Percentiles rank a stretch among this genome's conserved stretches.
phyloP scores from a whole-genome alignment of 2,329 filamentous ascomycete genomes.

The Setomelanomma holmii region DNA sequence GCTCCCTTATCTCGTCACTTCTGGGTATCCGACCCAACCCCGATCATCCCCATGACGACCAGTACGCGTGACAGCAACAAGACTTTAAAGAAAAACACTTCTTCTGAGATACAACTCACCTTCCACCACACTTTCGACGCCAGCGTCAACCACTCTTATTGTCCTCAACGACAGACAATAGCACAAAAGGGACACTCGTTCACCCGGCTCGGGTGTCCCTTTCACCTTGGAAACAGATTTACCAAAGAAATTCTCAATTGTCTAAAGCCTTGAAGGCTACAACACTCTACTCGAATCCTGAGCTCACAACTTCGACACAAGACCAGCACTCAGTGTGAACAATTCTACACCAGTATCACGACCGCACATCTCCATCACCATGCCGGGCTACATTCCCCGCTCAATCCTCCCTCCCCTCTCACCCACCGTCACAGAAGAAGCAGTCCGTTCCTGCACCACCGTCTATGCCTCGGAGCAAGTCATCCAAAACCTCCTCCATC shows the following conservation, averaged over 20 bases:
- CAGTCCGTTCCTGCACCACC: slow-evolving; percentile 10
- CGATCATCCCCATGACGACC: neutral
- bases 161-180: slow-evolving; percentile 12
- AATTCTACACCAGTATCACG: neutral
- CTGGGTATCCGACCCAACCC: too few species aligned
- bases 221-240: slow-evolving; percentile 18
- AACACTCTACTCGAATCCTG: too few species aligned
- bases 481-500: slow-evolving; percentile 25
- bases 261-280: too few species aligned
- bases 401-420: slow-evolving; percentile 16
- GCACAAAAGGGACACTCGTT: slow-evolving; percentile 11
- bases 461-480: slow-evolving; percentile 18
- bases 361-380: neutral
- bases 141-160: neutral
- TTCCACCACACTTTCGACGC: neutral
- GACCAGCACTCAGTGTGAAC: too few species aligned
- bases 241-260: too few species aligned
- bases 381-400: neutral
- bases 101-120: neutral
- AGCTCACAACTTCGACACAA: too few species aligned
- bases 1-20: too few species aligned
- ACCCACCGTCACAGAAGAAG: slow-evolving; percentile 20
- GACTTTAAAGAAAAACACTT: too few species aligned
- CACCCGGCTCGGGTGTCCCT: slow-evolving; percentile 8
- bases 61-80: too few species aligned